Evolutionary conservation across 2,329 filamentous ascomycete genomes (phyloP).

Genomic region (Ceratocystiopsis brevicomis): DNA sequence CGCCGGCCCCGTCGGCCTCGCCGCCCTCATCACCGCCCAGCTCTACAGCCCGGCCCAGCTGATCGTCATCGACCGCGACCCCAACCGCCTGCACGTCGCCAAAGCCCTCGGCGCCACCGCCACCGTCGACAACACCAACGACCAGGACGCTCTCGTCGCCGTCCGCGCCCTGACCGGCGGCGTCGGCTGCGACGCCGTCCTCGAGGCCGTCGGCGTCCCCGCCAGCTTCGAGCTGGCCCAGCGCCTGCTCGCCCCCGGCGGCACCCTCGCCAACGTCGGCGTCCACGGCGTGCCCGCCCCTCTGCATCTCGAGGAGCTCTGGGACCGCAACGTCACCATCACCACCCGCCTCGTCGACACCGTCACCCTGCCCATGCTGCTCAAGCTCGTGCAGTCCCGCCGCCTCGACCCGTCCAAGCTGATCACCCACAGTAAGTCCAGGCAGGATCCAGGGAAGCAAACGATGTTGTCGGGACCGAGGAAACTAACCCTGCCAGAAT

Average conservation of each 20-base stretch:
- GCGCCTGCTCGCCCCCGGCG: constrained; percentile 31
- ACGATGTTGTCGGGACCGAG: too few species aligned
- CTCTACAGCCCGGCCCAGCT: constrained; percentile 33
- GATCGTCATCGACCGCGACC: constrained; percentile 32
- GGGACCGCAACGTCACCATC: constrained; percentile 33
- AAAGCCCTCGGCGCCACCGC: constrained; percentile 28
- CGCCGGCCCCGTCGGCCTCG: constrained; percentile 35
- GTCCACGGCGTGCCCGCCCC: constrained; percentile 35
- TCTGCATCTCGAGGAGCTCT: constrained; percentile 32
- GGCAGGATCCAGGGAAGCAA: too few species aligned
- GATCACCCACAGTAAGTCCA: constrained; percentile 21
- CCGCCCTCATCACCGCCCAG: constrained; percentile 31
- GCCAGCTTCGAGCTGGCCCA: constrained; percentile 34
- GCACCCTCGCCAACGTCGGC: constrained; percentile 36
- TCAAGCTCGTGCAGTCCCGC: constrained; percentile 24
- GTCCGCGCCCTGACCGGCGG: constrained; percentile 27
- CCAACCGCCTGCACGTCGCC: constrained; percentile 26
- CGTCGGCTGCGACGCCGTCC: constrained; percentile 35
- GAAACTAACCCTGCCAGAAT: constrained; percentile 7
- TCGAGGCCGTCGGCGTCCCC: constrained; percentile 37
- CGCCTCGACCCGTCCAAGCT: constrained; percentile 23
- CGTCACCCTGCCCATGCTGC: constrained; percentile 26
- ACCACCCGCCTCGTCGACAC: constrained; percentile 29
- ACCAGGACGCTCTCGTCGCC: constrained; percentile 9
- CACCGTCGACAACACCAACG: constrained; percentile 22